Conservation (phyloP, 768 basidiomycete species). For the Lactarius trivialis region DNA sequence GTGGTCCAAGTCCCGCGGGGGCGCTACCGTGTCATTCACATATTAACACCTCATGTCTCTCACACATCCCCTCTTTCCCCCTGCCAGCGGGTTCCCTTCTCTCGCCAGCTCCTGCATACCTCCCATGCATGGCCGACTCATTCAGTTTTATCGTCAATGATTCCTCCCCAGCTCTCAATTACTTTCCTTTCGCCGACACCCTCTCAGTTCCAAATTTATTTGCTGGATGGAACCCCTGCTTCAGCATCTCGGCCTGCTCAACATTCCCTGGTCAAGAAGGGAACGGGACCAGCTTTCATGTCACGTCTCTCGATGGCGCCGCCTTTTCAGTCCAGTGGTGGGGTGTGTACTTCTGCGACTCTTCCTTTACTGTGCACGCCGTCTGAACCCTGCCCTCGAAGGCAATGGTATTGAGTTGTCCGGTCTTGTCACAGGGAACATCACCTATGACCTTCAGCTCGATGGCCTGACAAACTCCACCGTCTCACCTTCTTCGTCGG, state of each 20-base stretch:
- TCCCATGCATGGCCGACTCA: slow-evolving; percentile 35
- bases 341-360: slow-evolving; percentile 39
- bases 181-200: slow-evolving; percentile 55
- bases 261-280: slow-evolving; percentile 38
- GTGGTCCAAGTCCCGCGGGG: neutral
- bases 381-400: slow-evolving; percentile 25
- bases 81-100: neutral
- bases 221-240: slow-evolving; percentile 67
- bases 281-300: slow-evolving; percentile 52
- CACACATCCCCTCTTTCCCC: slow-evolving; percentile 7
- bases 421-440: slow-evolving; percentile 41
- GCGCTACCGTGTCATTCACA: neutral
- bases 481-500: slow-evolving; percentile 26
- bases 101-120: neutral
- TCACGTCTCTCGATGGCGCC: slow-evolving; percentile 56
- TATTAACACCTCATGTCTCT: slow-evolving; percentile 19
- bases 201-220: slow-evolving; percentile 39
- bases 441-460: slow-evolving; percentile 26
- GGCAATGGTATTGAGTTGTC: slow-evolving; percentile 59
- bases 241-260: slow-evolving; percentile 44
- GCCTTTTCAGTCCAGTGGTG: slow-evolving; percentile 51
- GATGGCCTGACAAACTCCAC: slow-evolving; percentile 39
- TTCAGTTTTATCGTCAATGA: slow-evolving; percentile 49
- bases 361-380: too few relatives aligned
- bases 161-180: slow-evolving; percentile 56